Conservation (phyloP, 352 stramenopile genomes). For the Globisporangium takayamanum region DNA sequence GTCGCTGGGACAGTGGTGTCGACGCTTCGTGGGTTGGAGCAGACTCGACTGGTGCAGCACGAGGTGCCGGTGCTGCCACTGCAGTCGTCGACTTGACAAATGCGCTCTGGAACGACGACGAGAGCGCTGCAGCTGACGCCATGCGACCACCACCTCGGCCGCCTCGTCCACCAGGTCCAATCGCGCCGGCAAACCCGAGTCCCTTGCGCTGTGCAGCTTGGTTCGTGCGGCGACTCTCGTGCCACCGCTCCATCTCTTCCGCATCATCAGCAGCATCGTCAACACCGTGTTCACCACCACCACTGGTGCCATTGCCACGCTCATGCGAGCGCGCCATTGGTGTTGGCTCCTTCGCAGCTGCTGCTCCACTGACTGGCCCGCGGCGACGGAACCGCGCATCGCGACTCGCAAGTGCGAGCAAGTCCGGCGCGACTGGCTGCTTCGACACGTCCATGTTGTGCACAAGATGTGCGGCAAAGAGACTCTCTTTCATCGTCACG, state of each 20-base stretch:
- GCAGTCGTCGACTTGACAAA: constrained; percentile 20
- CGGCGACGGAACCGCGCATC: constrained; percentile 50
- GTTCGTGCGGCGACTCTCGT: constrained; percentile 39
- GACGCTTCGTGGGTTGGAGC: too few relatives aligned
- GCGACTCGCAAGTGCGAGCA: constrained; percentile 48
- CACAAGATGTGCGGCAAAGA: constrained; percentile 75
- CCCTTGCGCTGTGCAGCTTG: constrained; percentile 67
- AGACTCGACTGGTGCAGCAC: background rate
- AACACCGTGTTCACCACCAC: background rate
- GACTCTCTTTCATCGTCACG: constrained; percentile 58
- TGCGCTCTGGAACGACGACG: constrained; percentile 13
- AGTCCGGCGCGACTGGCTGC: constrained; percentile 43
- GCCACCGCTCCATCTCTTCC: constrained; percentile 54
- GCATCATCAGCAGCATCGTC: constrained; percentile 32
- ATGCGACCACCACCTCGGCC: constrained; percentile 22
- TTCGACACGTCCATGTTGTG: constrained; percentile 81
- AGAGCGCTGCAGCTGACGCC: constrained; percentile 12
- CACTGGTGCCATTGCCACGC: background rate
- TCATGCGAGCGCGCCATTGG: background rate
- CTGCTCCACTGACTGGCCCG: constrained; percentile 5
- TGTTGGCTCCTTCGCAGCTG: background rate
- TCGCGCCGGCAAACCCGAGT: constrained; percentile 38
- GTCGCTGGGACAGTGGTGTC: too few relatives aligned
- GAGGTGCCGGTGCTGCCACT: background rate
- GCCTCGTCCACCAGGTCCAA: background rate